Conservation (phyloP, 169 alveolate species). For the Plasmodium vivax region DNA sequence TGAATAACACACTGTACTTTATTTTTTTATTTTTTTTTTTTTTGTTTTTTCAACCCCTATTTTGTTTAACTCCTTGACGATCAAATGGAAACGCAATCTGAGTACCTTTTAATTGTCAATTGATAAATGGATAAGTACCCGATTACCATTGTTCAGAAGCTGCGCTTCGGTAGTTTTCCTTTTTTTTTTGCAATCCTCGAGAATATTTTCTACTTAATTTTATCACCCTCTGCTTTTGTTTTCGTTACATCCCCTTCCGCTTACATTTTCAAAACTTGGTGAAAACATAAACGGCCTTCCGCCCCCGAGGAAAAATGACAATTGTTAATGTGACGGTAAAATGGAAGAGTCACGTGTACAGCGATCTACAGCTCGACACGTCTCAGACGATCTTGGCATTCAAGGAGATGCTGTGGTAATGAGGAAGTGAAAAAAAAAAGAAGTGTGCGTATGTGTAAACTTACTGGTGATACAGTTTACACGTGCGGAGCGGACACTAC, state of each 20-base stretch:
- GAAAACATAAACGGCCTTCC: not conserved
- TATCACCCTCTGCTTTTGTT: not conserved
- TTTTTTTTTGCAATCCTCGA: not conserved
- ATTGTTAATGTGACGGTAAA: slow-evolving; percentile 79
- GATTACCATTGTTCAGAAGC: not conserved
- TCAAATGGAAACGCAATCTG: not conserved
- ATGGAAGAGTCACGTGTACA: slow-evolving; percentile 82
- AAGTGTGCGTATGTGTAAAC: not conserved
- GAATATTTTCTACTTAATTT: not conserved
- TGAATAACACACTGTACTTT: not conserved
- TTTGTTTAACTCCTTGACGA: not conserved
- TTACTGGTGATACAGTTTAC: not conserved
- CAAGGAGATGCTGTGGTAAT: slow-evolving; percentile 75
- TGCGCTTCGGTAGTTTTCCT: not conserved
- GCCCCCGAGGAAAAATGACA: slow-evolving; percentile 29
- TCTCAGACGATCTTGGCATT: slow-evolving; percentile 77
- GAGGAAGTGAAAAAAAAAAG: not conserved
- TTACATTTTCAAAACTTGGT: not conserved
- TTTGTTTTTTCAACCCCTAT: not conserved
- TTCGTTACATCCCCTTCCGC: not conserved
- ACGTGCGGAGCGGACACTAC: not conserved
- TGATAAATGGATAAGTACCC: not conserved
- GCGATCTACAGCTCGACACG: slow-evolving; percentile 75
- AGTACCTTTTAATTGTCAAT: not conserved
- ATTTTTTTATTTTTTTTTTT: not conserved